Percentiles rank a stretch among this genome's conserved stretches.
phyloP scores from a whole-genome alignment of 208 protist genomes.

The Angomonas ambiguus region DNA sequence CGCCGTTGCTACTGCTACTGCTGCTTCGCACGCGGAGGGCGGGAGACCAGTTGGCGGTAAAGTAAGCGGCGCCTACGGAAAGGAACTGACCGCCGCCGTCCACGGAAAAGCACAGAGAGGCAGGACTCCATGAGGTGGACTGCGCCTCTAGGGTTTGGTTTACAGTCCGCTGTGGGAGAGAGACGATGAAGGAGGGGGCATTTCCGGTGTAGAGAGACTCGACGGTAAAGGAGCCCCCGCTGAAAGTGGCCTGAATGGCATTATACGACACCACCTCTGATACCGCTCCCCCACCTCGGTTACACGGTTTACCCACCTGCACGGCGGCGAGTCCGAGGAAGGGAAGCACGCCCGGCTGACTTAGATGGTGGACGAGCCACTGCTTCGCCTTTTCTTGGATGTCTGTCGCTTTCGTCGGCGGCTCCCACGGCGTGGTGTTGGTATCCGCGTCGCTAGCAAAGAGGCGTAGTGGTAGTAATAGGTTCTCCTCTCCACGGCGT shows the following conservation, averaged over 20 bases:
- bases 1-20: slow-evolving; percentile 17
- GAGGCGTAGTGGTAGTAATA: slow-evolving; percentile 40
- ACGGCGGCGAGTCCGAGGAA: slow-evolving; percentile 52
- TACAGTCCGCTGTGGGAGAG: slow-evolving; percentile 22
- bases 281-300: slow-evolving; percentile 8
- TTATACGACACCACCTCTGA: slow-evolving; percentile 23
- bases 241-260: slow-evolving; percentile 23
- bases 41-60: slow-evolving; percentile 52
- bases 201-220: slow-evolving; percentile 7
- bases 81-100: slow-evolving; percentile 60
- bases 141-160: slow-evolving; percentile 1
- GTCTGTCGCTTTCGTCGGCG: slow-evolving; percentile 1
- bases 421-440: neutral
- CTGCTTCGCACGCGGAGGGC: slow-evolving; percentile 42
- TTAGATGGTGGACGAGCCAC: slow-evolving; percentile 35
- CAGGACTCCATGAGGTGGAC: slow-evolving; percentile 36
- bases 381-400: slow-evolving; percentile 13
- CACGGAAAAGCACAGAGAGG: slow-evolving; percentile 61
- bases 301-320: slow-evolving; percentile 33
- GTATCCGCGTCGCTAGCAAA: neutral
- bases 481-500: slow-evolving; percentile 36
- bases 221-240: slow-evolving; percentile 8
- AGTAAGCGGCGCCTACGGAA: slow-evolving; percentile 51
- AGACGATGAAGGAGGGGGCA: slow-evolving; percentile 23
- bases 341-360: slow-evolving; percentile 28